Evolutionary conservation across 2,329 filamentous ascomycete species (phyloP).

Genomic region (Sporothrix protearum): DNA sequence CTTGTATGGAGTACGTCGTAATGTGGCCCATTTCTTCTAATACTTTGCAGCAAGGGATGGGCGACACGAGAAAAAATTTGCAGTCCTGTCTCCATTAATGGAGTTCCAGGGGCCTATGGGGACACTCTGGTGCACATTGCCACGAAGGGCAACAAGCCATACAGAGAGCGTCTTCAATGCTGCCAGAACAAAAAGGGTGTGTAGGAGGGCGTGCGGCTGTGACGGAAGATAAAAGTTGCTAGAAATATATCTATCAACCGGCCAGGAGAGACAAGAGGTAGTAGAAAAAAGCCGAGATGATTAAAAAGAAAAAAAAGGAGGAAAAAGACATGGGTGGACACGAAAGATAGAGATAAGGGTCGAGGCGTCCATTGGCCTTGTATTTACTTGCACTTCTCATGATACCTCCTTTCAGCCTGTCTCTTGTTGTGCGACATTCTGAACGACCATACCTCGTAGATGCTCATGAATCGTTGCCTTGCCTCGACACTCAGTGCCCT

Average conservation of each 20-base stretch:
- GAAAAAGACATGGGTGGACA: neutral
- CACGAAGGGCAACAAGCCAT: neutral
- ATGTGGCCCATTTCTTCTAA: neutral
- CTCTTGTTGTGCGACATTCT: neutral
- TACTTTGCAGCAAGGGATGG: conserved; percentile 13
- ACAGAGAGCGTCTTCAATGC: neutral
- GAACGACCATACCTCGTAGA: neutral
- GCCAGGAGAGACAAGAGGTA: neutral
- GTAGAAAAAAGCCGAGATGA: neutral
- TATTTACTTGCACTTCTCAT: neutral
- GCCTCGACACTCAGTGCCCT: conserved; percentile 1
- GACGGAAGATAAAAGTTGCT: neutral
- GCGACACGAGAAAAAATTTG: conserved; percentile 2
- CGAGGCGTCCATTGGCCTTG: neutral
- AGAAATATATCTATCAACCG: neutral
- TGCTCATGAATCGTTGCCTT: conserved; percentile 1
- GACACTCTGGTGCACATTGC: neutral
- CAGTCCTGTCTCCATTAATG: conserved; percentile 9
- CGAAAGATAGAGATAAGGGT: neutral
- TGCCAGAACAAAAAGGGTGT: neutral
- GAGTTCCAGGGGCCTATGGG: neutral
- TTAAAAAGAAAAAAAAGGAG: no score
- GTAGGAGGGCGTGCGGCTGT: neutral
- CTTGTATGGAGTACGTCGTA: neutral
- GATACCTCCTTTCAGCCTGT: neutral